Evolutionary conservation across 164 flowering plant genomes (phyloP), one percentile per base, ranked within the genome.

Genomic region (Macadamia integrifolia): DNA sequence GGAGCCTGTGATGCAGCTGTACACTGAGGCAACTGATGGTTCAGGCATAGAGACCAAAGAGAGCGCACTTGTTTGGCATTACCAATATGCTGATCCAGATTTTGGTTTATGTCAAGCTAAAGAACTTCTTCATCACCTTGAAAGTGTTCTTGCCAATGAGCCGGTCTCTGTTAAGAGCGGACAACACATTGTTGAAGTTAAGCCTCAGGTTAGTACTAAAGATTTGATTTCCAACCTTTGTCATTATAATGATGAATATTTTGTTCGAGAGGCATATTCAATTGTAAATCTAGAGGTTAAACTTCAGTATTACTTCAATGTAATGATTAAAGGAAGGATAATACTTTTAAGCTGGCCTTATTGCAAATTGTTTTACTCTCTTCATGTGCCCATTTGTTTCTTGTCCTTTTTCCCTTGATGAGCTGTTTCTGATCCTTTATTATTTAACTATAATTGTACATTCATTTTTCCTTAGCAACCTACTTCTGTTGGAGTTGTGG

Each of bases 31-130:
- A 71, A 82, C 85, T 18, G 85, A 82, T 70, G 85, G 85, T 55
- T 82, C 85, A 10, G 69, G 71, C 12, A 78, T 82, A 31, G 81
- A 82, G 67, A 66, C 75, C 62, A 82, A 76, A 64, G 83, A 82
- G 61, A 82, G 80, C 61, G 78, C 81, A 30, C 78, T 82, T 23
- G 85, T 74, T 44, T 82, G 85, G 85, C 77, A 80, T 66, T 80
- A 82, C 52, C 80, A 80, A 30, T 67, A 80, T 72, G 85, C 85
- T 13, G 85, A 82, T 72, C 85, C 80, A 11, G 85, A 82, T 72
- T 82, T 82, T 31, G 83, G 85, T 46, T 77, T 81, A 44, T 82
- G 85, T 69, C 85, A 82, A 71, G 85, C 83, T 32, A 82, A 82
- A 70, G 85, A 82, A 65, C 83, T 82, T 40, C 83, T 82, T 30